Conservation (phyloP, 2,329 filamentous ascomycete genomes). For the Colletotrichum sp. region DNA sequence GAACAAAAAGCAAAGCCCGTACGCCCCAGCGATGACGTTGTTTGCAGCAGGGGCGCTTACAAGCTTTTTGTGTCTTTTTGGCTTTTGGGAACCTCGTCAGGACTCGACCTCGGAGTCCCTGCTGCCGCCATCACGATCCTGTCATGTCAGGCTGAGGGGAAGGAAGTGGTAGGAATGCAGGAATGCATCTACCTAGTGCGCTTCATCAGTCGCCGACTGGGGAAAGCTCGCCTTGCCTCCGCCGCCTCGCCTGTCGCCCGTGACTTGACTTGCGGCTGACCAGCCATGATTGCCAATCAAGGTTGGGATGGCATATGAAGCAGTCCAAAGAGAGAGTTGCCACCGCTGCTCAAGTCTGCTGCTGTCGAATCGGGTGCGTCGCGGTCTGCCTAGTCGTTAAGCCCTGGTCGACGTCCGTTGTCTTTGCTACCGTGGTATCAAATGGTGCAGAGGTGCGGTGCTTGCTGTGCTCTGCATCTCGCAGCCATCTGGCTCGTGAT, state of each 20-base stretch:
- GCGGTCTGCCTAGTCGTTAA: neutral
- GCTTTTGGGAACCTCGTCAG: neutral
- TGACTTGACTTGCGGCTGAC: neutral
- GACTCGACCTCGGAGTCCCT: neutral
- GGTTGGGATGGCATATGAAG: neutral
- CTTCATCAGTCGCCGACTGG: neutral
- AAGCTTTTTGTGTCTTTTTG: neutral
- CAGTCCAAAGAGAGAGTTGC: neutral
- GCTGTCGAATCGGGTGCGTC: neutral
- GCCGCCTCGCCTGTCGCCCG: neutral
- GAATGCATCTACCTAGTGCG: neutral
- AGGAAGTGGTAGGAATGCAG: neutral
- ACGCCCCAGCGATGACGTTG: conserved; percentile 4
- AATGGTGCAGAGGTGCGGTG: neutral
- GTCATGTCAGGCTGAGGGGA: neutral
- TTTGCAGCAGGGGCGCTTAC: neutral
- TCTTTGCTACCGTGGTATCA: neutral
- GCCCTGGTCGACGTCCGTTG: neutral
- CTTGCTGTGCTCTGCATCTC: neutral
- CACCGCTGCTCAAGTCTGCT: neutral
- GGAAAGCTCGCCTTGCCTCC: neutral
- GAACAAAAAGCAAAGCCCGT: neutral
- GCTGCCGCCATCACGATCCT: neutral
- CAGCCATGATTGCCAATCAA: neutral
- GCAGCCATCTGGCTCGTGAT: neutral